phyloP scores from a whole-genome alignment of 2,329 filamentous ascomycete species.

The Xylaria hypoxylon region DNA sequence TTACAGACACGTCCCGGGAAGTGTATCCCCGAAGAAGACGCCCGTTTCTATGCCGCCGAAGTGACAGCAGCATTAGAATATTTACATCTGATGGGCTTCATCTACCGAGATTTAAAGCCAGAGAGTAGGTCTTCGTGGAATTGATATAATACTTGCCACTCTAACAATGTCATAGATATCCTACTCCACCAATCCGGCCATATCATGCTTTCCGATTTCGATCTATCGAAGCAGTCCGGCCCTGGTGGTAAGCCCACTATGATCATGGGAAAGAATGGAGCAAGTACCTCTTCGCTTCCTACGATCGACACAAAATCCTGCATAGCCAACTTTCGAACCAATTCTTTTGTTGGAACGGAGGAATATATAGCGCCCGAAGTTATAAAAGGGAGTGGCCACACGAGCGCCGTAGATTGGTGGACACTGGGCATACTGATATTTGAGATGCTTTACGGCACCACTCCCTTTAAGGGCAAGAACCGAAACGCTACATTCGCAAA shows the following conservation, averaged over 20 bases:
- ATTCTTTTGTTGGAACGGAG: constrained; percentile 98
- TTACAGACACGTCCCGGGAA: constrained; percentile 96
- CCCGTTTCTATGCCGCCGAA: constrained; percentile 96
- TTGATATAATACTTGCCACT: not conserved
- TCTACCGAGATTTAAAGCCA: constrained; percentile 96
- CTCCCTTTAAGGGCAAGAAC: constrained; percentile 99
- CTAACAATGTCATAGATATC: constrained; percentile 76
- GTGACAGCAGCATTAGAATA: constrained; percentile 97
- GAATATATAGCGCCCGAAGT: constrained; percentile 99
- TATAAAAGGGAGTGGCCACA: constrained; percentile 98
- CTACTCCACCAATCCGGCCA: constrained; percentile 98
- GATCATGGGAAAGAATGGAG: constrained; percentile 92
- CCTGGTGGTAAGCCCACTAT: constrained; percentile 96
- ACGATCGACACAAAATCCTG: constrained; percentile 99
- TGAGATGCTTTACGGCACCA: constrained; percentile 98
- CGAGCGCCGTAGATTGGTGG: constrained; percentile 99
- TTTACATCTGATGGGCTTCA: constrained; percentile 98
- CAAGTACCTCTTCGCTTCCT: constrained; percentile 85
- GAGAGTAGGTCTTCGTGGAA: constrained; percentile 76
- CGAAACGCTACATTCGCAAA: constrained; percentile 98
- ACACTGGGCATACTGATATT: constrained; percentile 97
- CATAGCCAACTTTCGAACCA: constrained; percentile 97
- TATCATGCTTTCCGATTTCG: constrained; percentile 99
- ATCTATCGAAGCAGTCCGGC: constrained; percentile 97
- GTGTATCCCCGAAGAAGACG: constrained; percentile 96